Percentiles rank a stretch among this genome's conserved stretches.
Evolutionary conservation across 352 stramenopile species (phyloP).

Genomic region (Ophiocytium majus): DNA sequence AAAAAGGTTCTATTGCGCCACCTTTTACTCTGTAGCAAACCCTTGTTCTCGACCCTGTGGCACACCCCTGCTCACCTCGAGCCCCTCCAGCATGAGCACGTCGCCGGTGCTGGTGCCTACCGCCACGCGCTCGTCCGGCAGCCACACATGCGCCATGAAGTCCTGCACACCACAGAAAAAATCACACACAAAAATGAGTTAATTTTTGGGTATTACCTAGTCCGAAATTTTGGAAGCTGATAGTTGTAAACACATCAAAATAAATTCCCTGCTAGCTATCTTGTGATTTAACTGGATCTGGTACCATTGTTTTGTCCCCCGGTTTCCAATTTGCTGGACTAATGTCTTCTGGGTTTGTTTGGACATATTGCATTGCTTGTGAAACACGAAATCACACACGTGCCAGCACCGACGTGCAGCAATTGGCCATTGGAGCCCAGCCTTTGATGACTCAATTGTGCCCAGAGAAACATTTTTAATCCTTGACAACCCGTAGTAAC

Average conservation of each 20-base stretch:
- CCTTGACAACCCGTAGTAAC: too few species aligned
- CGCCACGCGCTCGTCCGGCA: constrained; percentile 82
- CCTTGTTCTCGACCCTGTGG: too few species aligned
- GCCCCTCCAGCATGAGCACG: constrained; percentile 84
- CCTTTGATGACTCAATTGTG: too few species aligned
- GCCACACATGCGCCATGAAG: constrained; percentile 83
- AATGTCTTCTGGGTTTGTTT: too few species aligned
- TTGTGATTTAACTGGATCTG: constrained; percentile 3
- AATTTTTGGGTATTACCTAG: neutral
- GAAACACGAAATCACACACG: too few species aligned
- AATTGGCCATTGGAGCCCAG: too few species aligned
- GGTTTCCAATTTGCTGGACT: too few species aligned
- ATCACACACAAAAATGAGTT: neutral
- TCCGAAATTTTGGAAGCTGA: neutral
- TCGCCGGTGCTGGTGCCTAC: constrained; percentile 76
- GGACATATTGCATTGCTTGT: too few species aligned
- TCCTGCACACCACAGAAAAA: constrained; percentile 53
- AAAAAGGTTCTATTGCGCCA: too few species aligned
- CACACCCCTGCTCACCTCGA: constrained; percentile 64
- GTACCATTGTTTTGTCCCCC: neutral
- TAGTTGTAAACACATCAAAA: neutral
- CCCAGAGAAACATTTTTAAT: too few species aligned
- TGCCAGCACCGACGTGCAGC: too few species aligned
- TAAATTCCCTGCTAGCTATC: neutral
- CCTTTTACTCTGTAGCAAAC: too few species aligned